phyloP scores from a whole-genome alignment of 768 basidiomycete species.

The Collybia mongolica region DNA sequence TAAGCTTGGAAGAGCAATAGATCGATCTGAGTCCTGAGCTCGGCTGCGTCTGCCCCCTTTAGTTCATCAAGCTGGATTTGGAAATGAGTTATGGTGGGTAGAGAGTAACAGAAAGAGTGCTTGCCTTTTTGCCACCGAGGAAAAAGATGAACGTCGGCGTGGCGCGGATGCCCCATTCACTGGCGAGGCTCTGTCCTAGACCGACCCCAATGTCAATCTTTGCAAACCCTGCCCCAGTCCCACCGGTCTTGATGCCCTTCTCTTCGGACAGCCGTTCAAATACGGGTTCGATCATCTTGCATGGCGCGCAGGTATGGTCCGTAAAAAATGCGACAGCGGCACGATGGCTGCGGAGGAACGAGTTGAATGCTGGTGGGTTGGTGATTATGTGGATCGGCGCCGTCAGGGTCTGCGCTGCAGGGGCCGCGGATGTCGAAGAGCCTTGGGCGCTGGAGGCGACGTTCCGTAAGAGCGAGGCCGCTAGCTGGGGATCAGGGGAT shows the following conservation, averaged over 20 bases:
- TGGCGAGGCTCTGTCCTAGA: constrained; percentile 56
- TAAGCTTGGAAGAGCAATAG: constrained; percentile 73
- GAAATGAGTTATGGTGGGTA: background rate
- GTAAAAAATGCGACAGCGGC: constrained; percentile 85
- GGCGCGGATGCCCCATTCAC: constrained; percentile 62
- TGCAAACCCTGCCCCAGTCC: constrained; percentile 68
- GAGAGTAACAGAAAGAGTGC: constrained; percentile 2
- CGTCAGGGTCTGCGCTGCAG: constrained; percentile 50
- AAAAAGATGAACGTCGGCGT: constrained; percentile 94
- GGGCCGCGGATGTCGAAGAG: constrained; percentile 7
- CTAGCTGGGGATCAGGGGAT: constrained; percentile 24
- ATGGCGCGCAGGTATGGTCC: constrained; percentile 71
- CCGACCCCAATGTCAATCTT: constrained; percentile 83
- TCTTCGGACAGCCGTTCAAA: constrained; percentile 77
- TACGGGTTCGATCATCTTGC: constrained; percentile 78
- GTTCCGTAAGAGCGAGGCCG: constrained; percentile 50
- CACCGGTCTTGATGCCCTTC: constrained; percentile 41
- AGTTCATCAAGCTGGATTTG: constrained; percentile 58
- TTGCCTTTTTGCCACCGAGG: constrained; percentile 69
- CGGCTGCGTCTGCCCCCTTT: constrained; percentile 67
- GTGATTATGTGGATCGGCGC: constrained; percentile 71
- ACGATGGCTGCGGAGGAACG: constrained; percentile 61
- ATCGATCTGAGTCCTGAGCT: constrained; percentile 73
- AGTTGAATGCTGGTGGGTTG: constrained; percentile 70
- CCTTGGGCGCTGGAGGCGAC: constrained; percentile 48